A percentile compares a stretch with the other conserved stretches of the same genome.
phyloP scores from a whole-genome alignment of 2,329 filamentous ascomycete genomes.

The Diplodia intermedia region DNA sequence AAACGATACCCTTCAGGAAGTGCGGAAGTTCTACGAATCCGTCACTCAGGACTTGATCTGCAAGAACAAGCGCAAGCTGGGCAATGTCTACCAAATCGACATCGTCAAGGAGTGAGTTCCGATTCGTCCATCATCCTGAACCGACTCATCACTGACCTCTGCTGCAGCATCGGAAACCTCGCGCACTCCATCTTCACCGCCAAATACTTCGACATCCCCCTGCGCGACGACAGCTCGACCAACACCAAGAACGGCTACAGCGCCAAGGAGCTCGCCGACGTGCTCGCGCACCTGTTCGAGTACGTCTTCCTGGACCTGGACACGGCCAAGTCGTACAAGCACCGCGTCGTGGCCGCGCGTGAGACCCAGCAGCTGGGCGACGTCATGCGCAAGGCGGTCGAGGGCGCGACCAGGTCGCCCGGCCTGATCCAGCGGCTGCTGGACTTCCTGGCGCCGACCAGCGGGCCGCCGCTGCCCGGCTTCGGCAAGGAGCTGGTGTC shows the following conservation, averaged over 20 bases:
- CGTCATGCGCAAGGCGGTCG: constrained; percentile 25
- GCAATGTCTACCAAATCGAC: constrained; percentile 44
- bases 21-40: constrained; percentile 38
- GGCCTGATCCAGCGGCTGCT: constrained; percentile 22
- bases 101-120: constrained; percentile 35
- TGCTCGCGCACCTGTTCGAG: constrained; percentile 40
- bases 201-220: constrained; percentile 40
- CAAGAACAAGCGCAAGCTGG: constrained; percentile 42
- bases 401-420: neutral
- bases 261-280: constrained; percentile 40
- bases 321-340: constrained; percentile 38
- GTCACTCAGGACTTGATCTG: constrained; percentile 41
- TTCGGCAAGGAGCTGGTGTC: constrained; percentile 27
- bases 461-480: constrained; percentile 11
- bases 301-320: constrained; percentile 43
- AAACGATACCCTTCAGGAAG: constrained; percentile 33
- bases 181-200: constrained; percentile 43
- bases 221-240: constrained; percentile 34
- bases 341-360: constrained; percentile 27
- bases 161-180: constrained; percentile 39
- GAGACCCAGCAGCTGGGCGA: constrained; percentile 27
- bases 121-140: no score
- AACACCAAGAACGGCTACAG: constrained; percentile 37
- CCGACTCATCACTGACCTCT: neutral
- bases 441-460: constrained; percentile 24